Percentiles rank a stretch among this genome's conserved stretches.
These are phyloP conservation scores for Fusarium compactum DNA, from an alignment of 2,329 filamentous ascomycete genomes.

Conservation along the genomic window DNA sequence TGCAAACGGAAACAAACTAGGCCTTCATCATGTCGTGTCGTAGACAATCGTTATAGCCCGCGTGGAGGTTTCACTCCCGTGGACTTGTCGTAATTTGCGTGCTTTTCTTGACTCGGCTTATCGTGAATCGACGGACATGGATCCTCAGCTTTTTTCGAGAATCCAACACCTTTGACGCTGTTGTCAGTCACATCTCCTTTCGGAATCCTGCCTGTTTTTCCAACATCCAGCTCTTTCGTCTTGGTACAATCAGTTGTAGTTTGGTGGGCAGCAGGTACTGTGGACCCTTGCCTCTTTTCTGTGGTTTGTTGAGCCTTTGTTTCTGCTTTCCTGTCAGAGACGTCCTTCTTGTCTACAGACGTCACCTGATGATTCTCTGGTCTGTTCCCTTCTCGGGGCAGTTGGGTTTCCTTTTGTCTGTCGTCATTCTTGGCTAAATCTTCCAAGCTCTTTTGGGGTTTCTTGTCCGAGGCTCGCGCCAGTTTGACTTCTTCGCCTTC, in stretches of 20 bases:
- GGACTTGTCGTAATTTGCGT: constrained; percentile 39
- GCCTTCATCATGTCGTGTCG: constrained; percentile 21
- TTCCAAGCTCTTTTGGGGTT: constrained; percentile 8
- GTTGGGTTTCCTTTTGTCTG: constrained; percentile 12
- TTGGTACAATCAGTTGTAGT: constrained; percentile 21
- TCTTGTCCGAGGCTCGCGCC: constrained; percentile 14
- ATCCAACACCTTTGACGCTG: not conserved
- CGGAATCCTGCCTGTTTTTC: not conserved
- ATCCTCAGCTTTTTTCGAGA: constrained; percentile 22
- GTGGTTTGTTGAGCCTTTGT: constrained; percentile 20
- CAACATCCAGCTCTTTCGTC: constrained; percentile 4
- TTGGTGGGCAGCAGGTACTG: constrained; percentile 44
- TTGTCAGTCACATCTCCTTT: not conserved
- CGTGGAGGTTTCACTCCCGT: constrained; percentile 14
- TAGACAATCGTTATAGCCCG: constrained; percentile 35
- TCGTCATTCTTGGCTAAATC: constrained; percentile 12
- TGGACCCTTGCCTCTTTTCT: constrained; percentile 41
- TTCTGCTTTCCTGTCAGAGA: constrained; percentile 24
- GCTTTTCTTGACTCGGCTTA: constrained; percentile 32
- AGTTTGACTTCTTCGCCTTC: constrained; percentile 21
- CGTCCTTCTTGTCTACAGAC: not conserved
- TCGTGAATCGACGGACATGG: constrained; percentile 34
- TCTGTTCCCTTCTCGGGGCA: constrained; percentile 2
- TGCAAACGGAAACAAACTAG: constrained; percentile 25
- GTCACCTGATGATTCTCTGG: constrained; percentile 14